phyloP scores from a whole-genome alignment of 345 rosid genomes.

The Diplotaxis tenuifolia region DNA sequence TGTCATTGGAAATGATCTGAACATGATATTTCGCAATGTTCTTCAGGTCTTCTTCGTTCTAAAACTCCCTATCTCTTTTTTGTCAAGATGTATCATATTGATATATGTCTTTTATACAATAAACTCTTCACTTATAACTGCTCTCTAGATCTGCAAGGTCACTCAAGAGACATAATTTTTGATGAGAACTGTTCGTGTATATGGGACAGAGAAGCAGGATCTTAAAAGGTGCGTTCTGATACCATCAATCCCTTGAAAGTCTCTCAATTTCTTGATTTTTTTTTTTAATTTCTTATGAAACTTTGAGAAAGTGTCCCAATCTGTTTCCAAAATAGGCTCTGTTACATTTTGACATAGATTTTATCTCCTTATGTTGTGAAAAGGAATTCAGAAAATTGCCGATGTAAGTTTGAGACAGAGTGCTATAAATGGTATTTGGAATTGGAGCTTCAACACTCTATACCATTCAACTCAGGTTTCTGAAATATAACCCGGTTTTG shows the following conservation, averaged over 20 bases:
- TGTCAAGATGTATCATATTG: slow-evolving; percentile 1
- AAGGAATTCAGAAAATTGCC: slow-evolving; percentile 84
- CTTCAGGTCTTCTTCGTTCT: slow-evolving; percentile 63
- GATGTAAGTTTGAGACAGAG: slow-evolving; percentile 88
- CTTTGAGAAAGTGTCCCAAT: neutral
- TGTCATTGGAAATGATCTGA: slow-evolving; percentile 93
- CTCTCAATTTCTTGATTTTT: neutral
- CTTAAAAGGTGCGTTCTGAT: slow-evolving; percentile 52
- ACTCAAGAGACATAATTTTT: slow-evolving; percentile 96
- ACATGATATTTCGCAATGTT: slow-evolving; percentile 76
- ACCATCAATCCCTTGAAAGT: neutral
- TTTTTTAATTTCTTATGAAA: slow-evolving; percentile 9
- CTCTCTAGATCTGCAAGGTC: slow-evolving; percentile 49
- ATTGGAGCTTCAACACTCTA: slow-evolving; percentile 78
- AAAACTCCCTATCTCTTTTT: neutral
- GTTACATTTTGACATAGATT: slow-evolving; percentile 24
- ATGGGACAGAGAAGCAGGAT: slow-evolving; percentile 89
- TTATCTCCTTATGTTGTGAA: slow-evolving; percentile 29
- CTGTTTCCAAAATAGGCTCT: slow-evolving; percentile 18
- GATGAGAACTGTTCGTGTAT: slow-evolving; percentile 94
- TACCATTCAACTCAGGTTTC: slow-evolving; percentile 91
- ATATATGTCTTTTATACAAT: slow-evolving; percentile 14
- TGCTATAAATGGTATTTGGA: slow-evolving; percentile 97
- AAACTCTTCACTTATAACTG: neutral
- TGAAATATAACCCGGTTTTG: neutral